Evolutionary conservation across 2,329 filamentous ascomycete genomes (phyloP).

Genomic region (Podosphaera fusca): DNA sequence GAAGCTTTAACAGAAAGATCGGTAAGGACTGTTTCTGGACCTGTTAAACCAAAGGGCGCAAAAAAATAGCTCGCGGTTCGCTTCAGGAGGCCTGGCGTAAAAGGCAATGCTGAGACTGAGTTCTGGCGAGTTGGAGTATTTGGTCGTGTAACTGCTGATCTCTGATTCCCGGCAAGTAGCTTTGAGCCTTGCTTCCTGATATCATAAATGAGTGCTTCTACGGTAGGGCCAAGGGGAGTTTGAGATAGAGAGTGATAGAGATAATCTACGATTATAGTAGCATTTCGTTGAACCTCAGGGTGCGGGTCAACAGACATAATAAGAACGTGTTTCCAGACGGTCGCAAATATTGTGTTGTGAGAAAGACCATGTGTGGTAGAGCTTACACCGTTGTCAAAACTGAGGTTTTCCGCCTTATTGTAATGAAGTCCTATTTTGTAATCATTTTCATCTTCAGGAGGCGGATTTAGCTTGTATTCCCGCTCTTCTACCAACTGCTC

Average conservation of each 20-base stretch:
- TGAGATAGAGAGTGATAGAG: slow-evolving; percentile 56
- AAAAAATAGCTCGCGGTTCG: slow-evolving; percentile 41
- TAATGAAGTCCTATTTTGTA: slow-evolving; percentile 42
- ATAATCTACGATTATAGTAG: slow-evolving; percentile 65
- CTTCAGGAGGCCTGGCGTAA: slow-evolving; percentile 33
- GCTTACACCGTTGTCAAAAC: slow-evolving; percentile 34
- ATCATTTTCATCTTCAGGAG: slow-evolving; percentile 30
- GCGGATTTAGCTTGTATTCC: slow-evolving; percentile 36
- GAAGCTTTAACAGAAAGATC: slow-evolving; percentile 7
- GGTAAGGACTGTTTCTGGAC: slow-evolving; percentile 11
- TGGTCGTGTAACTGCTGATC: slow-evolving; percentile 9
- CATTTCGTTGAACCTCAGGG: slow-evolving; percentile 73
- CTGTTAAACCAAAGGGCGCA: slow-evolving; percentile 24
- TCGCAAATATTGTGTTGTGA: slow-evolving; percentile 74
- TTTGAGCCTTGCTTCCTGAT: slow-evolving; percentile 31
- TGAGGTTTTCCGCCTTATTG: slow-evolving; percentile 29
- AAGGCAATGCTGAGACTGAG: slow-evolving; percentile 18
- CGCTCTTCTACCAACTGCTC: slow-evolving; percentile 76
- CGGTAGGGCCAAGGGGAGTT: slow-evolving; percentile 49
- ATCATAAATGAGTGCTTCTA: slow-evolving; percentile 52
- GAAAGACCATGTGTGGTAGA: slow-evolving; percentile 37
- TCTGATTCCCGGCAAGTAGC: slow-evolving; percentile 19
- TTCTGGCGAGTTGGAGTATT: slow-evolving; percentile 14
- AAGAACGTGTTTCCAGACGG: slow-evolving; percentile 82
- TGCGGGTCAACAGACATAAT: slow-evolving; percentile 86